Conservation (phyloP, 140 eudicot species). For the Cichorium intybus region DNA sequence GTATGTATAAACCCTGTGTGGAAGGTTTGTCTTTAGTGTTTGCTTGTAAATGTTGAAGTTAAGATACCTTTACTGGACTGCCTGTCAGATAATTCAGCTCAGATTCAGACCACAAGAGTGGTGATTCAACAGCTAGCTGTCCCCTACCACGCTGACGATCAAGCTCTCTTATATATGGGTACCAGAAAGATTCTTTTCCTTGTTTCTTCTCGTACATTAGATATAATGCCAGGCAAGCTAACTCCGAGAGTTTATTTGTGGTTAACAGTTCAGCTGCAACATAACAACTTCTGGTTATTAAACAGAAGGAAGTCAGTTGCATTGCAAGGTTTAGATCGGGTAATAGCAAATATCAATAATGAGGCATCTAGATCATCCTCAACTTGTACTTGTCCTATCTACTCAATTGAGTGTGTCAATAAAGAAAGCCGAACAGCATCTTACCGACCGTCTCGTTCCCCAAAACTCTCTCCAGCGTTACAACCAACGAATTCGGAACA, state of each 20-base stretch:
- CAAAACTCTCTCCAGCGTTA: constrained; percentile 87
- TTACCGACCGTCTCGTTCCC: constrained; percentile 90
- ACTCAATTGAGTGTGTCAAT: constrained; percentile 4
- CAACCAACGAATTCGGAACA: constrained; percentile 76
- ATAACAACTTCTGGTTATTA: not conserved
- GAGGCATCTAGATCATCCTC: too few species aligned
- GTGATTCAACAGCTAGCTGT: constrained; percentile 87
- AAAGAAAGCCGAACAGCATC: too few species aligned
- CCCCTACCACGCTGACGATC: constrained; percentile 98
- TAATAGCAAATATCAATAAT: too few species aligned
- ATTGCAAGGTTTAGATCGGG: too few species aligned
- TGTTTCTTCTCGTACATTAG: constrained; percentile 96
- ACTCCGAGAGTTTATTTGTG: constrained; percentile 80
- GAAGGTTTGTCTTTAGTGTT: too few species aligned
- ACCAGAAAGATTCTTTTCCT: constrained; percentile 87
- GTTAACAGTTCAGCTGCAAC: constrained; percentile 90
- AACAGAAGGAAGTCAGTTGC: constrained; percentile 11
- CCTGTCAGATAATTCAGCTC: constrained; percentile 68
- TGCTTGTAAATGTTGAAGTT: too few species aligned
- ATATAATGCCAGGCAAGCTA: constrained; percentile 89
- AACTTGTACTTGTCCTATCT: too few species aligned
- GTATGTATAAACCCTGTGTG: too few species aligned
- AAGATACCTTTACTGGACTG: constrained; percentile 79
- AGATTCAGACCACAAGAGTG: constrained; percentile 77
- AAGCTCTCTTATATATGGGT: constrained; percentile 90